phyloP scores from a whole-genome alignment of 2,329 filamentous ascomycete genomes.

The Cordyceps militaris region DNA sequence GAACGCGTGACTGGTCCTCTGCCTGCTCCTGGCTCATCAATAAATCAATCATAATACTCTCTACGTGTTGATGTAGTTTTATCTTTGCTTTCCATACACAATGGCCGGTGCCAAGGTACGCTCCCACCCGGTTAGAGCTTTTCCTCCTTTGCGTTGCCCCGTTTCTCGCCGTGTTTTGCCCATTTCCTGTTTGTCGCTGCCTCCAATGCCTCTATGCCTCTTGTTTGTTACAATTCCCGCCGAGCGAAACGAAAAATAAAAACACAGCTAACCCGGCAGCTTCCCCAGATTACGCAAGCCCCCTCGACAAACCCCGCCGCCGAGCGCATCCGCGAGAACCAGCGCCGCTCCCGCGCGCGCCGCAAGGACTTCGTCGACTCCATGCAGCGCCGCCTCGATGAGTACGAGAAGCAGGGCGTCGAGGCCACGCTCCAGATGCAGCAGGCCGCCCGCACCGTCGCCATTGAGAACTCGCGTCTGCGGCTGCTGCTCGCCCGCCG shows the following conservation, averaged over 20 bases:
- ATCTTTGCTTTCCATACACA: background rate
- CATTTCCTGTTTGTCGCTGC: background rate
- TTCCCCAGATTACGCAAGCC: background rate
- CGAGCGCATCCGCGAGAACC: constrained; percentile 41
- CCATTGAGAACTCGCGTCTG: constrained; percentile 40
- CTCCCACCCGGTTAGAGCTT: background rate
- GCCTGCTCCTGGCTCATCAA: background rate
- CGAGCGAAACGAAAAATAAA: background rate
- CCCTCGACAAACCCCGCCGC: constrained; percentile 20
- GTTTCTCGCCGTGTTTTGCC: background rate
- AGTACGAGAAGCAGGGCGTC: constrained; percentile 41
- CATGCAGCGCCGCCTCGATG: constrained; percentile 39
- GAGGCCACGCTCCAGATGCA: constrained; percentile 48
- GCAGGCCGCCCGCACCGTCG: constrained; percentile 42
- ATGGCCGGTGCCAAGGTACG: constrained; percentile 13
- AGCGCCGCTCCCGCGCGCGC: constrained; percentile 45
- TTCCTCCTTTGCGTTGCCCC: background rate
- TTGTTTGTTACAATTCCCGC: background rate
- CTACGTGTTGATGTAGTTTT: constrained; percentile 8
- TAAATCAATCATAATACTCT: background rate
- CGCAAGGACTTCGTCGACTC: constrained; percentile 42
- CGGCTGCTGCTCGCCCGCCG: constrained; percentile 34
- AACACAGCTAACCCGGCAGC: background rate
- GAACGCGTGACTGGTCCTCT: background rate
- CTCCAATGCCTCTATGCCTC: background rate